Evolutionary conservation across 1,139 yeast species (phyloP).

Genomic region (Saccharomycopsis hybrid): DNA sequence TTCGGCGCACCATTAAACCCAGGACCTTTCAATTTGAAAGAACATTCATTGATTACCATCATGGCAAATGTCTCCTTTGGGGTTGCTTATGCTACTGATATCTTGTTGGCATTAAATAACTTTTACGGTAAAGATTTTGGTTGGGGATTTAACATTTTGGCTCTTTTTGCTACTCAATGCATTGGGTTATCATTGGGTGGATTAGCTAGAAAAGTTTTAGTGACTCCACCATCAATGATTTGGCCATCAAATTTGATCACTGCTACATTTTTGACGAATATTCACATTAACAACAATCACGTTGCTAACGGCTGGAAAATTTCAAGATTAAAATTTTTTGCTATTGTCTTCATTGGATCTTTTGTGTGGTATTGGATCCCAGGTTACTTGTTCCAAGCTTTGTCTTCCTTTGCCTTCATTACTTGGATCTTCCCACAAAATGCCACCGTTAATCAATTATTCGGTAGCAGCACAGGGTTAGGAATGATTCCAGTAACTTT

Average conservation of each 20-base stretch:
- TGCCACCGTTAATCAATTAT: constrained; percentile 52
- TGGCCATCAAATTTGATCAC: constrained; percentile 53
- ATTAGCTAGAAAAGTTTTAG: constrained; percentile 46
- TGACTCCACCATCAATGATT: constrained; percentile 55
- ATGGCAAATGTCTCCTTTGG: constrained; percentile 58
- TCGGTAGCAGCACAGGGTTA: constrained; percentile 53
- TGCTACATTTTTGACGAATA: constrained; percentile 48
- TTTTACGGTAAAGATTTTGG: constrained; percentile 45
- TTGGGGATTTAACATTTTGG: constrained; percentile 45
- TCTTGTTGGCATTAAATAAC: constrained; percentile 43
- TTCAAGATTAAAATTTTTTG: constrained; percentile 43
- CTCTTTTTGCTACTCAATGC: constrained; percentile 51
- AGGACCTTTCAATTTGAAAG: constrained; percentile 57
- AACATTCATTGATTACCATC: constrained; percentile 57
- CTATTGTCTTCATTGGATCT: constrained; percentile 33
- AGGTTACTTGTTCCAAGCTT: constrained; percentile 43
- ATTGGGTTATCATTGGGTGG: constrained; percentile 67
- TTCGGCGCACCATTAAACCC: constrained; percentile 50
- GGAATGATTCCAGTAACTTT: constrained; percentile 58
- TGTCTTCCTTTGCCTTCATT: constrained; percentile 46
- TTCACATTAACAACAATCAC: constrained; percentile 57
- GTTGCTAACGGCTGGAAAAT: constrained; percentile 50
- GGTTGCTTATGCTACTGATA: constrained; percentile 56
- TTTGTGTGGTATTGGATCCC: constrained; percentile 56
- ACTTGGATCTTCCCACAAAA: constrained; percentile 52